These are phyloP conservation scores for Termitomyces titanicus DNA, from an alignment of 768 basidiomycete species.

Conservation along the genomic window DNA sequence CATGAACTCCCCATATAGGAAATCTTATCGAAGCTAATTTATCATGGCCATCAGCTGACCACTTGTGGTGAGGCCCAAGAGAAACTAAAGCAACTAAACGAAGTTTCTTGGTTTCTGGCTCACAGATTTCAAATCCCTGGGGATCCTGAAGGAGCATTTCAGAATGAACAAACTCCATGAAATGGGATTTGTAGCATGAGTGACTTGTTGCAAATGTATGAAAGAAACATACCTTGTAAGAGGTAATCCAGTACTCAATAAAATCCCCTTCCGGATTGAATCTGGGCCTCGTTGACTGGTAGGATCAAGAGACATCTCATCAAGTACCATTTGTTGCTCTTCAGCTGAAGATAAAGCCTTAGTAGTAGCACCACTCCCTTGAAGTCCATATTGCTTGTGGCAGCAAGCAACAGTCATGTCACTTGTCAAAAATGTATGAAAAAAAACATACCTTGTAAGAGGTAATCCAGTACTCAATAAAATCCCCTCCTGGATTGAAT, in stretches of 20 bases:
- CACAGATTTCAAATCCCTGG: conserved; percentile 19
- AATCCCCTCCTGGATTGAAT: neutral
- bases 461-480: neutral
- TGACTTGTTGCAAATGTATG: neutral
- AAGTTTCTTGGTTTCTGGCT: conserved; percentile 25
- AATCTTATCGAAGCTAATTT: conserved; percentile 28
- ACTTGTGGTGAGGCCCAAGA: conserved; percentile 27
- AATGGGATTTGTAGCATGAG: neutral
- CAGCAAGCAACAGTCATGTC: neutral
- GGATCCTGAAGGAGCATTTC: conserved; percentile 20
- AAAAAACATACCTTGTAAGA: neutral
- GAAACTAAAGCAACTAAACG: conserved; percentile 8
- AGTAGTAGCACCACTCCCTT: neutral
- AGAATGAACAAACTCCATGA: neutral
- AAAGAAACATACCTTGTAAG: neutral
- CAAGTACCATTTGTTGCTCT: neutral
- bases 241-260: neutral
- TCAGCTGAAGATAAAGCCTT: neutral
- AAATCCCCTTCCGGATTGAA: neutral
- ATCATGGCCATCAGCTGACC: conserved; percentile 33
- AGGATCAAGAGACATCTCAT: neutral
- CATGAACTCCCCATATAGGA: conserved; percentile 24
- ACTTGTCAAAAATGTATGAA: neutral
- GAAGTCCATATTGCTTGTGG: neutral
- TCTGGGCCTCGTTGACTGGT: neutral